Base-by-base conservation (phyloP, 495 filamentous ascomycete species). In the Bombardia bombarda region DNA sequence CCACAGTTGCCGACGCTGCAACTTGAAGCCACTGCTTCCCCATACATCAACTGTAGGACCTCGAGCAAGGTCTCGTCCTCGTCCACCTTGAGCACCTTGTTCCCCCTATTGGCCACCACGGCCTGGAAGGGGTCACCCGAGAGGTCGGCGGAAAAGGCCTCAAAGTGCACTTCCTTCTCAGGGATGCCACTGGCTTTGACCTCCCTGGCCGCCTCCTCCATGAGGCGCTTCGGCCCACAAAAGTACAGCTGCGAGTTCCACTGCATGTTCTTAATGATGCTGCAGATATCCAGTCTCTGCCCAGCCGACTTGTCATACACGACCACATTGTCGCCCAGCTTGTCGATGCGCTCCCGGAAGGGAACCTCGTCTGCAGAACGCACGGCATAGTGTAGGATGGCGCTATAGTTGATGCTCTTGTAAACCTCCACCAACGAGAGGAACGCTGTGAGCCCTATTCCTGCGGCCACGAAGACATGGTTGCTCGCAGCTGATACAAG, bases 1-100 rank as follows among this genome's bases (percentile, higher is more conserved):
- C 74, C 75, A 41, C 77, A 80, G 50, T 78, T 80, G 0, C 75
- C 77, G 4, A 72, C 69, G 55, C 72, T 70, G 56, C 75, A 80
- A 37, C 69, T 74, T 24, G 60, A 69, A 20, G 67, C 66, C 0
- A 77, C 63, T 13, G 55, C 50, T 0, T 55, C 61, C 16, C 51
- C 67, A 42, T 72, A 70, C 12, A 60, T 40, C 21, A 38, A 49
- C 42, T 60, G 55, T 23, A 73, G 43, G 10, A 63, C 60, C 48
- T 72, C 65, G 4, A 73, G 52, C 7, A 73, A 44, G 10, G 60
- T 69, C 50, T 73, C 66, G 21, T 71, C 68, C 25, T 50, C 57
- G 20, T 53, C 59, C 0, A 73, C 65, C 21, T 56, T 46, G 33
- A 73, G 24, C 3, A 52, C 39, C 41, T 43, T 51, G 20, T 46